These are phyloP conservation scores for Achaetomium macrosporum DNA, from an alignment of 2,329 filamentous ascomycete genomes.

Conservation along the genomic window DNA sequence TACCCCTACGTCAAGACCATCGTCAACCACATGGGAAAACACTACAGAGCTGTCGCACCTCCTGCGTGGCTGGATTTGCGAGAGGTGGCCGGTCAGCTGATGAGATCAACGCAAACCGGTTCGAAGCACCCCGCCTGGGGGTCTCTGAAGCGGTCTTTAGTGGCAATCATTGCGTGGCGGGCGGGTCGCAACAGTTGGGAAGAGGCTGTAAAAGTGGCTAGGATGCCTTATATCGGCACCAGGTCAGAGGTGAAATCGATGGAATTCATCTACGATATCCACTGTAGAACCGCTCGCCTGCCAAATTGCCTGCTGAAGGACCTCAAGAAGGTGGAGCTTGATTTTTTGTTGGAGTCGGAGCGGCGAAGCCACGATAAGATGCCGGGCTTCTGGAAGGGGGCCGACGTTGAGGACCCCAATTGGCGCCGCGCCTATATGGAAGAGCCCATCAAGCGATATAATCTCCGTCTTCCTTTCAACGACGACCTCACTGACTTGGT, in stretches of 20 bases:
- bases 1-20: constrained; percentile 1
- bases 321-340: background rate
- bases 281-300: background rate
- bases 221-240: constrained; percentile 11
- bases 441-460: background rate
- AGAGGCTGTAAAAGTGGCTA: background rate
- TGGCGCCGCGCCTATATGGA: constrained; percentile 5
- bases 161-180: background rate
- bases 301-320: background rate
- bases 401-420: background rate
- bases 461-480: background rate
- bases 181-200: background rate
- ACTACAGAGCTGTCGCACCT: background rate
- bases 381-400: constrained; percentile 6
- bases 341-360: constrained; percentile 6
- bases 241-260: constrained; percentile 8
- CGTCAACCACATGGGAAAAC: constrained; percentile 2
- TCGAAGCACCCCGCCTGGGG: background rate
- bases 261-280: constrained; percentile 4
- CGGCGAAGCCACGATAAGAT: background rate
- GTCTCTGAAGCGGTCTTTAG: background rate
- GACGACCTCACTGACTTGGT: constrained; percentile 15
- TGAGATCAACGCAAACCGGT: background rate
- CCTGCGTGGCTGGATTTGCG: constrained; percentile 12
- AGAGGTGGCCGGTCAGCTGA: background rate